These are phyloP conservation scores for Eremomyces bilateralis DNA, from an alignment of 495 filamentous ascomycete genomes.

Conservation along the genomic window DNA sequence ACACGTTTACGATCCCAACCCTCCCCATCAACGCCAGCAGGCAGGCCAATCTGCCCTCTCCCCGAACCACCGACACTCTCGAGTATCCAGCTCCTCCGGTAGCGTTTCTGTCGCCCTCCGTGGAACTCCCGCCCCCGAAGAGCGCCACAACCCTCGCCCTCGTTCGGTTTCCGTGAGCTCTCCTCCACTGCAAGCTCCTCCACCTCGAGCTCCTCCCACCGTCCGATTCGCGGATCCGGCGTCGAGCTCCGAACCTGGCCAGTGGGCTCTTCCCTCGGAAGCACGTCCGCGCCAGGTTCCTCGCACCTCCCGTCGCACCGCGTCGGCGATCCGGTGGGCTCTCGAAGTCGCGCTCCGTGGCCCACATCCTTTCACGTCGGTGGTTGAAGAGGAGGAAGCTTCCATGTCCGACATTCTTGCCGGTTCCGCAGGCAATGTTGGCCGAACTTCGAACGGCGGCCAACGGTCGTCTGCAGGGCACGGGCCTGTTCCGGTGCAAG, in stretches of 20 bases:
- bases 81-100: slow-evolving; percentile 29
- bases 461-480: slow-evolving; percentile 1
- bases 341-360: slow-evolving; percentile 78
- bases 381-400: slow-evolving; percentile 76
- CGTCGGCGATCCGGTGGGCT: slow-evolving; percentile 68
- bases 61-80: slow-evolving; percentile 17
- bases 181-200: slow-evolving; percentile 6
- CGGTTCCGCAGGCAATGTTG: not conserved
- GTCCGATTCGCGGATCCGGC: slow-evolving; percentile 13
- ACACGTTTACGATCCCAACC: slow-evolving; percentile 37
- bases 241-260: slow-evolving; percentile 5
- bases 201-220: slow-evolving; percentile 15
- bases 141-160: slow-evolving; percentile 13
- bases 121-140: slow-evolving; percentile 25
- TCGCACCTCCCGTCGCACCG: slow-evolving; percentile 39
- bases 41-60: slow-evolving; percentile 14
- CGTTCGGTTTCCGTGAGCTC: slow-evolving; percentile 13
- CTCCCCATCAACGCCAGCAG: slow-evolving; percentile 32
- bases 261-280: slow-evolving; percentile 19
- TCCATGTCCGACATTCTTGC: slow-evolving; percentile 66
- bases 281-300: slow-evolving; percentile 30
- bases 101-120: slow-evolving; percentile 27
- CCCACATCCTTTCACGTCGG: slow-evolving; percentile 66
- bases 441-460: slow-evolving; percentile 1
- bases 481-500: slow-evolving; percentile 1